Percentiles rank a stretch among this genome's conserved stretches.
These are phyloP conservation scores for Phyllosticta capitalensis DNA, from an alignment of 2,329 filamentous ascomycete genomes.

Conservation along the genomic window DNA sequence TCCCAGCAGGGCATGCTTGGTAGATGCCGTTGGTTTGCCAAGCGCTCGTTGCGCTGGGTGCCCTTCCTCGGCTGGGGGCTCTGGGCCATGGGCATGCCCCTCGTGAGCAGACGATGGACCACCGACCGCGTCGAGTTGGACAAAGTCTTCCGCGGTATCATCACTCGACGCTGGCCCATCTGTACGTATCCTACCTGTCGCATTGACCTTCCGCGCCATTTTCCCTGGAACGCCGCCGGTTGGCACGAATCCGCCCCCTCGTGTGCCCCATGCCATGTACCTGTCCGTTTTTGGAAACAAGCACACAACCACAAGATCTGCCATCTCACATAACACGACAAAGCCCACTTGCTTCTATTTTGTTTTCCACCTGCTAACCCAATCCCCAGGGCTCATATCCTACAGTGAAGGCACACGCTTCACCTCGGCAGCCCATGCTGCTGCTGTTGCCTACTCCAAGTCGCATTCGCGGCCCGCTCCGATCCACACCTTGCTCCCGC, in stretches of 20 bases:
- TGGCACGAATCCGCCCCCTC: background rate
- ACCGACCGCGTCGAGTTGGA: constrained; percentile 48
- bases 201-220: constrained; percentile 4
- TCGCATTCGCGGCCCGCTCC: constrained; percentile 42
- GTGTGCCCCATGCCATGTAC: background rate
- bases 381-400: constrained; percentile 48
- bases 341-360: too few species aligned
- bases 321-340: too few species aligned
- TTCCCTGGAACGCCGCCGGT: background rate
- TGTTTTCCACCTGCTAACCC: background rate
- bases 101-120: constrained; percentile 52
- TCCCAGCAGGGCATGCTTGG: constrained; percentile 47
- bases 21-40: constrained; percentile 54
- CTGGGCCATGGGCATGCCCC: constrained; percentile 56
- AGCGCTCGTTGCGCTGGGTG: constrained; percentile 48
- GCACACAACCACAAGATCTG: background rate
- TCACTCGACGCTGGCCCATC: constrained; percentile 44
- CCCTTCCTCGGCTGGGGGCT: constrained; percentile 56
- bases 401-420: constrained; percentile 56
- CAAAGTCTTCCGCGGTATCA: constrained; percentile 47
- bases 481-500: constrained; percentile 48
- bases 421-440: constrained; percentile 43
- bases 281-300: background rate
- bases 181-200: constrained; percentile 37
- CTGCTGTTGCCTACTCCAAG: constrained; percentile 45